Evolutionary conservation across 2,329 filamentous ascomycete genomes (phyloP).

Genomic region (Epichloe elymi): DNA sequence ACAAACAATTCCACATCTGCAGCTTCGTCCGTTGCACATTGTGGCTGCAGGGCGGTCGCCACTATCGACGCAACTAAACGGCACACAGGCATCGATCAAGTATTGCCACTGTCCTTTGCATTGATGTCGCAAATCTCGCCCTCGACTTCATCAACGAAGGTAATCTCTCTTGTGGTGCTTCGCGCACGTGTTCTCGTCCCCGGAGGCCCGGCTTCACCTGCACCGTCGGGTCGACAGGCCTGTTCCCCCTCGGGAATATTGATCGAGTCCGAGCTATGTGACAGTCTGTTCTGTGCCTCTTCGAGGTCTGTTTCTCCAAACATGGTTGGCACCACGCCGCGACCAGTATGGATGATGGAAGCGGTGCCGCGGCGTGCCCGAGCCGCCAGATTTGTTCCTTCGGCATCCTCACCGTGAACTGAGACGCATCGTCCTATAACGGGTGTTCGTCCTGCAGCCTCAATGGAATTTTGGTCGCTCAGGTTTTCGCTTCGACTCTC

Average conservation of each 20-base stretch:
- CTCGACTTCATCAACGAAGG: conserved; percentile 4
- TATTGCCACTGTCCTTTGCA: neutral
- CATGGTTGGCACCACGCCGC: conserved; percentile 1
- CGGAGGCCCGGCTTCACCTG: neutral
- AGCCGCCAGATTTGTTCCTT: conserved; percentile 1
- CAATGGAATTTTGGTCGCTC: neutral
- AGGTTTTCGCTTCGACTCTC: conserved; percentile 8
- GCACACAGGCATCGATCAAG: conserved; percentile 6
- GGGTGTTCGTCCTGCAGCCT: neutral
- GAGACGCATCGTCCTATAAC: neutral
- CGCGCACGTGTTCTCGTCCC: neutral
- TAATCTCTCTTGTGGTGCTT: conserved; percentile 4
- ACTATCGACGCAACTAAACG: neutral
- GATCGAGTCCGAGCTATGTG: neutral
- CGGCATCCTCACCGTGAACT: neutral
- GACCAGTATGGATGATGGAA: conserved; percentile 1
- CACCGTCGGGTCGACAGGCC: neutral
- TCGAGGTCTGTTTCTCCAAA: neutral
- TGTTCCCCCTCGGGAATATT: neutral
- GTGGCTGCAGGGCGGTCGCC: neutral
- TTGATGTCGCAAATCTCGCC: neutral
- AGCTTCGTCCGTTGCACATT: neutral
- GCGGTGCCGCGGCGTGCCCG: conserved; percentile 3
- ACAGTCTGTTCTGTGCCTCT: neutral
- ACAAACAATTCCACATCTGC: too few species aligned